A percentile compares a stretch with the other conserved stretches of the same genome.
phyloP scores from a whole-genome alignment of 306 rosid species.

The Sechiopsis laciniata region DNA sequence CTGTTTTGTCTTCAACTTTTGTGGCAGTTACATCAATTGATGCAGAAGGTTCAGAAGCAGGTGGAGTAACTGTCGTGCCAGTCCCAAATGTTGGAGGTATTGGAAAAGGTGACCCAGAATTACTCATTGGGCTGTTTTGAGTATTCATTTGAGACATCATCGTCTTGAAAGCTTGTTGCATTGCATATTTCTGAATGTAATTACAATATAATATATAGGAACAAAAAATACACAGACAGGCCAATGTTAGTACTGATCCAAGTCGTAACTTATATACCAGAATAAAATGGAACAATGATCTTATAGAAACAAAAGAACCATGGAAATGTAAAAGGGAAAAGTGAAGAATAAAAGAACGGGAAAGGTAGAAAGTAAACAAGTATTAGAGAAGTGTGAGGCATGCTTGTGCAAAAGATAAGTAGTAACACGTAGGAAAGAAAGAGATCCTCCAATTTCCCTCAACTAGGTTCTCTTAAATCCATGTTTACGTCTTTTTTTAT shows the following conservation, averaged over 20 bases:
- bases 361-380: background rate
- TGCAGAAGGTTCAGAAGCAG: slow-evolving; percentile 43
- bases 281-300: background rate
- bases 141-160: slow-evolving; percentile 88
- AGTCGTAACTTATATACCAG: background rate
- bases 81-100: slow-evolving; percentile 47
- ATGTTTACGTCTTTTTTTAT: background rate
- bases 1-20: slow-evolving; percentile 46
- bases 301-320: too few relatives aligned
- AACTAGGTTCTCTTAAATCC: background rate
- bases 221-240: background rate
- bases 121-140: slow-evolving; percentile 53
- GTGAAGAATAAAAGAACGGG: background rate
- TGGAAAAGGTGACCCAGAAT: slow-evolving; percentile 67
- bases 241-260: background rate
- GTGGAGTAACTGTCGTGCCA: slow-evolving; percentile 37
- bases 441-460: background rate
- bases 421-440: background rate
- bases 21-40: slow-evolving; percentile 71
- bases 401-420: background rate
- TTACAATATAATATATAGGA: slow-evolving; percentile 5
- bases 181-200: slow-evolving; percentile 76
- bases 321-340: too few relatives aligned
- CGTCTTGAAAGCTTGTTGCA: slow-evolving; percentile 98
- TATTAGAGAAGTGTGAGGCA: background rate